A percentile compares a stretch with the other conserved stretches of the same genome.
Conservation (phyloP, 116 monocot genomes). For the Dioscorea cayenensis region DNA sequence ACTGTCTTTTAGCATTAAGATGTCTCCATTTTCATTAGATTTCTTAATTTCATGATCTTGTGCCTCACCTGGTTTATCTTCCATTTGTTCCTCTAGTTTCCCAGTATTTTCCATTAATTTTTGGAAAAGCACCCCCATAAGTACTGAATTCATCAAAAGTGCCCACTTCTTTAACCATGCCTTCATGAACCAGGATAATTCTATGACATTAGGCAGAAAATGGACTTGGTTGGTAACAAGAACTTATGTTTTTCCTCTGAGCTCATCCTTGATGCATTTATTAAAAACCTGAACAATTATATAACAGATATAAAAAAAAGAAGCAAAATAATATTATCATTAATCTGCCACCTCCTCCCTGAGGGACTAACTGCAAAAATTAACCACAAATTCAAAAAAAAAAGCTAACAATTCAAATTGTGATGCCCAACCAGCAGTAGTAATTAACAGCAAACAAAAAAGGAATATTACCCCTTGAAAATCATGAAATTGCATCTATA, state of each 20-base stretch:
- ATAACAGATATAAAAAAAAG: neutral
- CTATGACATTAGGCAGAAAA: conserved; percentile 87
- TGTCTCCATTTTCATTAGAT: conserved; percentile 42
- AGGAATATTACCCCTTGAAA: too few species aligned
- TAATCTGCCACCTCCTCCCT: neutral
- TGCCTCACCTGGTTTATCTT: conserved; percentile 39
- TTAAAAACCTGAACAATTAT: too few species aligned
- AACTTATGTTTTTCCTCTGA: conserved; percentile 84
- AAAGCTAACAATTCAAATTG: neutral
- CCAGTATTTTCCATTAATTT: conserved; percentile 99
- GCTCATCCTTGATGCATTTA: conserved; percentile 91
- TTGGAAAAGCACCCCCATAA: conserved; percentile 68
- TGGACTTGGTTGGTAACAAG: conserved; percentile 98
- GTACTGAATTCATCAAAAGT: conserved; percentile 83
- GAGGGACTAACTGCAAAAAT: neutral
- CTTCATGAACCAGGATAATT: conserved; percentile 89
- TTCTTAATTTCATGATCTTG: conserved; percentile 10
- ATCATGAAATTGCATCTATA: too few species aligned
- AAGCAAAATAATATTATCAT: neutral
- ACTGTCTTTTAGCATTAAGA: conserved; percentile 17
- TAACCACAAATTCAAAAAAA: neutral
- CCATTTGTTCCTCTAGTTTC: conserved; percentile 85
- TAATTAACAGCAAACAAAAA: too few species aligned
- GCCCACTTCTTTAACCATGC: conserved; percentile 88
- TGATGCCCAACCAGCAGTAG: too few species aligned